Percentiles rank a stretch among this genome's conserved stretches.
Conservation (phyloP, 768 basidiomycete species). For the Zangia roseola region DNA sequence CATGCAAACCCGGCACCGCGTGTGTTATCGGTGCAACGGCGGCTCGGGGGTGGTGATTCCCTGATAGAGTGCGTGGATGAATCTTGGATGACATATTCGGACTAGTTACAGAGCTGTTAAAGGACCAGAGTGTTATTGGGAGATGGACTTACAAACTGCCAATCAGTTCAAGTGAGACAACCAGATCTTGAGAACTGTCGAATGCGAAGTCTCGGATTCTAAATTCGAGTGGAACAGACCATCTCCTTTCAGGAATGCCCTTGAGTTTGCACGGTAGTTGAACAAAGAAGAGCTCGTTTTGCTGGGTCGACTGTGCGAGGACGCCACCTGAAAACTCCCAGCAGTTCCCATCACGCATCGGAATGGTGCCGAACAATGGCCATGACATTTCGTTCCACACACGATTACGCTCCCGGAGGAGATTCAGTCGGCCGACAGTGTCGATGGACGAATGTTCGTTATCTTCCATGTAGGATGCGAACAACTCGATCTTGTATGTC, state of each 20-base stretch:
- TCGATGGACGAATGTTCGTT: constrained; percentile 18
- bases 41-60: constrained; percentile 26
- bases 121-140: not conserved
- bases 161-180: constrained; percentile 29
- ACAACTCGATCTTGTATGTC: constrained; percentile 32
- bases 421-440: constrained; percentile 20
- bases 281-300: constrained; percentile 19
- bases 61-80: constrained; percentile 32
- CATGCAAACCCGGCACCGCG: not conserved
- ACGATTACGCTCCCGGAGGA: constrained; percentile 27
- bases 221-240: constrained; percentile 29
- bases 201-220: constrained; percentile 36
- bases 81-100: constrained; percentile 19
- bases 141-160: constrained; percentile 19
- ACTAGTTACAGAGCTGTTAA: constrained; percentile 12
- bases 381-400: constrained; percentile 31
- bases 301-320: constrained; percentile 27
- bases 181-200: constrained; percentile 36
- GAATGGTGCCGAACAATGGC: constrained; percentile 10
- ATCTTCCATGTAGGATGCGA: constrained; percentile 28
- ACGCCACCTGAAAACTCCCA: constrained; percentile 39
- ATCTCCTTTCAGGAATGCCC: constrained; percentile 24
- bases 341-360: constrained; percentile 16
- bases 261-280: constrained; percentile 34
- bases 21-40: constrained; percentile 15